phyloP scores from a whole-genome alignment of 2,329 filamentous ascomycete species.

The Teratosphaeria zuluensis region DNA sequence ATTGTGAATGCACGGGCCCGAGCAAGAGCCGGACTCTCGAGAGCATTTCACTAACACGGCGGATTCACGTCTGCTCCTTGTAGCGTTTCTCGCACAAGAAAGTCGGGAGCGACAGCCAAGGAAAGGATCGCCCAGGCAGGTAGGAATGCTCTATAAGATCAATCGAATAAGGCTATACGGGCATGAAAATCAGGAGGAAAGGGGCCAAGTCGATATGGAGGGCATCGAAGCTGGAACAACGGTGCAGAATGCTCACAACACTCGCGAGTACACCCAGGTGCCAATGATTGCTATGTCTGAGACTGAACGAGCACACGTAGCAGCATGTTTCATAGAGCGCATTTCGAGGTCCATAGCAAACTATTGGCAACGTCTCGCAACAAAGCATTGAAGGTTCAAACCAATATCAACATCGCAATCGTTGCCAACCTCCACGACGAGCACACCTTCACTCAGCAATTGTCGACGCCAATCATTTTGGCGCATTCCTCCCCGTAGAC shows the following conservation, averaged over 20 bases:
- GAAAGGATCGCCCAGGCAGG: background rate
- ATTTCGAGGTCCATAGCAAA: background rate
- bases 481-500: background rate
- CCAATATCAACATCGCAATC: background rate
- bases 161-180: background rate
- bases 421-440: no score
- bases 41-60: background rate
- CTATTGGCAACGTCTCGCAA: background rate
- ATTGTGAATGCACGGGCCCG: background rate
- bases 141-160: background rate
- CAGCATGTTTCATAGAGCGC: background rate
- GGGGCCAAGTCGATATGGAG: background rate
- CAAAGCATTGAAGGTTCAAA: background rate
- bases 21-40: background rate
- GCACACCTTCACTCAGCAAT: no score
- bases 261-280: background rate
- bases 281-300: background rate
- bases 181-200: background rate
- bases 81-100: background rate
- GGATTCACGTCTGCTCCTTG: background rate
- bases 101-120: background rate
- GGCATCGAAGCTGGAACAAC: background rate
- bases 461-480: background rate
- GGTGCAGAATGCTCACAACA: background rate
- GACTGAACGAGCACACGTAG: background rate